Base-by-base conservation (phyloP, 208 protist genomes). In the Trypanosomatidae sp. region DNA sequence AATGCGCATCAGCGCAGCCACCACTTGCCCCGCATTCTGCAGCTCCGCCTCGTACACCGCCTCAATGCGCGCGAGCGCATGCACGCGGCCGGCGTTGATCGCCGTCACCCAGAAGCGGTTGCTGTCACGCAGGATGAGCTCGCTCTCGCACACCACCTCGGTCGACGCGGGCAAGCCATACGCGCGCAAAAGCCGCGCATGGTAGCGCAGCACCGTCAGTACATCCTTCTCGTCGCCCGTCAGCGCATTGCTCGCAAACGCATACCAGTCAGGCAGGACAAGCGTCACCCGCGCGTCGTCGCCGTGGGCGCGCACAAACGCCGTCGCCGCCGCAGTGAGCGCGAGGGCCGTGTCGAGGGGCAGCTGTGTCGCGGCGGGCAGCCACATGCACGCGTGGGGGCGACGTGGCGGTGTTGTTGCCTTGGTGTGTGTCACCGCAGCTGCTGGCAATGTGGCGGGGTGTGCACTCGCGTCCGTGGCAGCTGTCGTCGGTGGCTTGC, bases 71-170 rank as follows among this genome's bases (percentile, higher is more conserved):
- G 41, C 50, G 40, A 96, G 60, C n/a, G 53, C 56, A 52, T 81
- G 81, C 25, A 59, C 47, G 16, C 89, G 76, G 6, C 87, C 91
- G 2, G 65, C 70, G 39, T 92, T 76, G 54, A 96, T 96, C 5
- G 78, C 81, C 13, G 60, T 61, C n/a, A 94, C 53, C 91, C 91
- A 96, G 67, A 90, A 96, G 24, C 74, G 55, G 49, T 78, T 84
- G 38, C 64, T 65, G 59, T 93, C 53, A 10, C 25, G 35, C 6
- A 92, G 41, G 48, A 95, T 90, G 4, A 89, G 20, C 30, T 88
- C 67, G 28, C 66, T 77, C 65, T 96, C 77, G 20, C 53, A 53
- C 40, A 90, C 59, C 19, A 93, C 53, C 39, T 68, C 59, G 35
- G 93, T 78, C 3, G 43, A 26, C n/a, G 45, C 32, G 1, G 67